Base-by-base conservation (phyloP, 345 rosid genomes). In the Pelargonium nanum region DNA sequence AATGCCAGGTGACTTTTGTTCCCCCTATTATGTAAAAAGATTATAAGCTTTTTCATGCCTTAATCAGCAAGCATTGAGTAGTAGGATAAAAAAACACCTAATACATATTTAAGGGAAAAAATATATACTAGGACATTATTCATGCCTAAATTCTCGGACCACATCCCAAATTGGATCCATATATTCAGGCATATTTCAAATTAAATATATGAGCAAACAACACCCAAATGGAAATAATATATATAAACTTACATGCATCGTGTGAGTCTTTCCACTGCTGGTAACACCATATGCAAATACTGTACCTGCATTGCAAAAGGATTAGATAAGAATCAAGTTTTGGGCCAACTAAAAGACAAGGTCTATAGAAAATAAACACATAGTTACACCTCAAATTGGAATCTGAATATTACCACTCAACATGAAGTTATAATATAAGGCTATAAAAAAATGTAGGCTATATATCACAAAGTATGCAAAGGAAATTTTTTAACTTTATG, bases 211-310 rank as follows among this genome's bases (percentile, higher is more conserved):
- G n/a, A n/a, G n/a, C n/a, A n/a, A n/a, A n/a, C n/a, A n/a, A n/a
- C n/a, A n/a, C n/a, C n/a, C n/a, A n/a, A n/a, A n/a, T n/a, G n/a
- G n/a, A n/a, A n/a, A 12, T 12, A 40, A 6, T 40, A 40, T 0
- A 40, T 15, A 40, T 23, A 32, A 26, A 78, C 97, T 83, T 85
- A 87, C 93, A 66, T 90, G 97, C 97, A 90, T 90, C 53, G 97
- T 90, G 65, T 87, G 97, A 72, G 95, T 90, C 81, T 90, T 90
- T 68, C 97, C 95, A 61, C 95, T 90, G 56, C 97, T 90, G 57
- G 98, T 88, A 70, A 88, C 98, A 65, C 98, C 96, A 85, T 92
- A 92, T 19, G 98, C 98, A 86, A 92, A 92, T 45, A 92, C 92
- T 22, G 96, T 88, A 53, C 96, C 98, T 92, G 78, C 70, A 68